A percentile compares a stretch with the other conserved stretches of the same genome.
phyloP scores from a whole-genome alignment of 2,329 filamentous ascomycete genomes.

The Coniella vitis region DNA sequence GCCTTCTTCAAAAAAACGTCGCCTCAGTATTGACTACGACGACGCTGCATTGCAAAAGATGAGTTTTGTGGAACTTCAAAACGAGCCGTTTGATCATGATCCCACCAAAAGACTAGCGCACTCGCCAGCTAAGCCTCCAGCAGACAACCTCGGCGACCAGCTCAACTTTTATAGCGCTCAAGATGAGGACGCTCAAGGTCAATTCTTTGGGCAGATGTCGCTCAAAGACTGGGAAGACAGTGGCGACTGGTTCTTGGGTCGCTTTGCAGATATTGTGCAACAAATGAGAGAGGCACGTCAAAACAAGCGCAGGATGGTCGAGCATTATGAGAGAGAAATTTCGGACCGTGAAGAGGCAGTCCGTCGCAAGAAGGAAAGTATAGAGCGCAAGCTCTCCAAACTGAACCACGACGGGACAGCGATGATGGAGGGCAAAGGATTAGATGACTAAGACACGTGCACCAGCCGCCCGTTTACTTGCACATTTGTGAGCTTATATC shows the following conservation, averaged over 20 bases:
- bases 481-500: not conserved
- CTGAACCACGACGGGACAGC: slow-evolving; percentile 50
- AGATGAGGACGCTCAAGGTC: slow-evolving; percentile 33
- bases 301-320: slow-evolving; percentile 42
- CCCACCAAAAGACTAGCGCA: slow-evolving; percentile 39
- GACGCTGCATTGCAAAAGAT: slow-evolving; percentile 48
- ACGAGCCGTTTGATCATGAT: slow-evolving; percentile 51
- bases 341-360: slow-evolving; percentile 47
- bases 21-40: slow-evolving; percentile 46
- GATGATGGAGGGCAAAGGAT: slow-evolving; percentile 43
- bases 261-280: slow-evolving; percentile 44
- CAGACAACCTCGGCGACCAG: slow-evolving; percentile 39
- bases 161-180: slow-evolving; percentile 43
- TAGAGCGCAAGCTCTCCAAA: slow-evolving; percentile 47
- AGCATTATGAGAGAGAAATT: slow-evolving; percentile 49
- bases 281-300: slow-evolving; percentile 41
- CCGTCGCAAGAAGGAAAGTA: slow-evolving; percentile 44
- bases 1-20: slow-evolving; percentile 32
- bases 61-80: slow-evolving; percentile 43
- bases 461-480: no score
- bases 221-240: slow-evolving; percentile 52
- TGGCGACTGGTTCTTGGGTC: slow-evolving; percentile 53
- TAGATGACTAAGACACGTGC: slow-evolving; percentile 20
- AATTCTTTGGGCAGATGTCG: slow-evolving; percentile 47
- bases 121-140: slow-evolving; percentile 27